phyloP scores from a whole-genome alignment of 345 rosid genomes.

The Firmiana major region DNA sequence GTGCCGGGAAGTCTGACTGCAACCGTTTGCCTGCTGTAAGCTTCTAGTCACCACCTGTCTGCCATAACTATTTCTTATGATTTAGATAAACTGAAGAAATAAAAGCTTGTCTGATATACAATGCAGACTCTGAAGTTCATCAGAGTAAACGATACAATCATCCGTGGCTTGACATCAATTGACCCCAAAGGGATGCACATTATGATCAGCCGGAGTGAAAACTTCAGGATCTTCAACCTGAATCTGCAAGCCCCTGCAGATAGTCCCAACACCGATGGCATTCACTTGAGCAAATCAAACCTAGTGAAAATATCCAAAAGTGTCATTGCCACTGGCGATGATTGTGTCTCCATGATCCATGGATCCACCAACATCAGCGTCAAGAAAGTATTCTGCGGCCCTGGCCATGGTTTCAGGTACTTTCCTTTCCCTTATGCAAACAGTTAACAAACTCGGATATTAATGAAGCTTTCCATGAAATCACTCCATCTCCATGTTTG shows the following conservation, averaged over 20 bases:
- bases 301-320: conserved; percentile 31
- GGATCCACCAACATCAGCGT: conserved; percentile 42
- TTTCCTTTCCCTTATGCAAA: neutral
- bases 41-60: neutral
- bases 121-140: conserved; percentile 40
- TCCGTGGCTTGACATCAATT: conserved; percentile 40
- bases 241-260: conserved; percentile 35
- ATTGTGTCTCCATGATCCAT: conserved; percentile 53
- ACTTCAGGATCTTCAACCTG: conserved; percentile 29
- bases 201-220: conserved; percentile 28
- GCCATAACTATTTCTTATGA: neutral
- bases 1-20: conserved; percentile 7
- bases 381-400: conserved; percentile 48
- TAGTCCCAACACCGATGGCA: conserved; percentile 71
- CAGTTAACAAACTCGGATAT: neutral
- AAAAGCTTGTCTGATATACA: neutral
- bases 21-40: conserved; percentile 29
- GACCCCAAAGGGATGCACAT: conserved; percentile 65
- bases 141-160: conserved; percentile 21
- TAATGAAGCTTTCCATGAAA: neutral
- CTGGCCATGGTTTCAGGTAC: conserved; percentile 73
- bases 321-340: conserved; percentile 50
- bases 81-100: neutral
- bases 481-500: neutral
- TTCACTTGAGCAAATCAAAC: conserved; percentile 55